Evolutionary conservation across 345 rosid species (phyloP), one percentile per base, ranked within the genome.

Genomic region (Clausena lansium): DNA sequence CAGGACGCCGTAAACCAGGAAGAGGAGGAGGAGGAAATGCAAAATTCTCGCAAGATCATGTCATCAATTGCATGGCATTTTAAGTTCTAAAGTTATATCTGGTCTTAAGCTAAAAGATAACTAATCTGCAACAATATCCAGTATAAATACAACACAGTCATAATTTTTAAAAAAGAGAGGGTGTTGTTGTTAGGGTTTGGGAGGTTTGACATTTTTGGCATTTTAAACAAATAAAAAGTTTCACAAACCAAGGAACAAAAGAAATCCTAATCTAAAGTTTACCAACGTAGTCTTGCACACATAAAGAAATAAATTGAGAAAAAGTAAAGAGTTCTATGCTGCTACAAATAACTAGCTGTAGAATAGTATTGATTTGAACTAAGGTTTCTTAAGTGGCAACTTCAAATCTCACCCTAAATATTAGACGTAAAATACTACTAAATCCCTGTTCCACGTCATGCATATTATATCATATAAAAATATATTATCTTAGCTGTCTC

Each of bases 1-100:
- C 97, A 77, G 79, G 85, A 58, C 92, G 86, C 82, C 87, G 89
- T 63, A 81, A 64, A 83, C 81, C 83, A 80, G 90, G 85, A 45
- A 94, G 95, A 71, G 98, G 95, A 25, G 98, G 97, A 80, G 97
- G 96, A 83, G 97, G 97, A 71, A 89, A 84, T 17, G 93, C 70
- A 82, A 95, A 93, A 47, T 85, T 88, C 63, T 80, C 71, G 95
- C 83, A 77, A 98, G 99, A 75, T 96, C 99, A 98, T 96, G 83
- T 63, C 73, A 67, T 30, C 61, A 79, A 63, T 9, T 54, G 32
- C 30, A n/a, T 33, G 36, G 50, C 64, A 33, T 45, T 45, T 33
- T 57, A 52, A 38, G 28, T 25, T 39, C 25, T 27, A 5, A 63
- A 22, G 6, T 1, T 30, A 17, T 11, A 55, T 57, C 30, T 13